phyloP scores from a whole-genome alignment of 2,329 filamentous ascomycete species.

The Cladosporium sp. region DNA sequence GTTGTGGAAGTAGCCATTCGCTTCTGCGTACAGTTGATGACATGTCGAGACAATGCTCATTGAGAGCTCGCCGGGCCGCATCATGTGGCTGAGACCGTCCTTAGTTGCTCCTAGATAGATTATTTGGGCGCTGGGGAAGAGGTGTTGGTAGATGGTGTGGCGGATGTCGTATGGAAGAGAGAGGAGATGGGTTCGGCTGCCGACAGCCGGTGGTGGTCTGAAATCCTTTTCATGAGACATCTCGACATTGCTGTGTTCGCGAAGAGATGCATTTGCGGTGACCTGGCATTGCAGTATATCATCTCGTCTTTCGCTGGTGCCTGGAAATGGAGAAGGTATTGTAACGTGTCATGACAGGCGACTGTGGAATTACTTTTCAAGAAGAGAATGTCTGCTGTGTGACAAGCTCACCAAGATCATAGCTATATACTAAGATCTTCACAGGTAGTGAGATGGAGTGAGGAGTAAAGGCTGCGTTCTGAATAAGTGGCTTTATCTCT shows the following conservation, averaged over 20 bases:
- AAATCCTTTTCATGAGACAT: not conserved
- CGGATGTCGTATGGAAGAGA: conserved; percentile 29
- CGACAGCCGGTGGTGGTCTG: not conserved
- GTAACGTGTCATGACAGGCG: too few relatives aligned
- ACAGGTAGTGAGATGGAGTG: too few relatives aligned
- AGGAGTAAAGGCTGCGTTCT: too few relatives aligned
- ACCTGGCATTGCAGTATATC: too few relatives aligned
- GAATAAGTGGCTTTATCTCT: too few relatives aligned
- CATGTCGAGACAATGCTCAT: conserved; percentile 18
- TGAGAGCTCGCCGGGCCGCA: conserved; percentile 9
- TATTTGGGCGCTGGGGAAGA: conserved; percentile 24
- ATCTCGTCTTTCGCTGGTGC: too few relatives aligned
- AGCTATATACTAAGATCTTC: too few relatives aligned
- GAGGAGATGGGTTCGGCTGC: conserved; percentile 14
- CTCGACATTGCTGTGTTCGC: not conserved
- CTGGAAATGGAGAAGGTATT: too few relatives aligned
- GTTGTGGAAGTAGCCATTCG: conserved; percentile 26
- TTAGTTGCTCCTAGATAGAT: conserved; percentile 26
- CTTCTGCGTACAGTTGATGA: conserved; percentile 22
- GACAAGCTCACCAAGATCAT: too few relatives aligned
- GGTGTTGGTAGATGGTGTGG: conserved; percentile 27
- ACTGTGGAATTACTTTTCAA: too few relatives aligned
- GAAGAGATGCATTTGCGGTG: too few relatives aligned
- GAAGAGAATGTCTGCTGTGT: too few relatives aligned
- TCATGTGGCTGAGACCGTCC: conserved; percentile 11